A percentile compares a stretch with the other conserved stretches of the same genome.
phyloP scores from a whole-genome alignment of 2,329 filamentous ascomycete genomes.

The Emmonsia crescens region DNA sequence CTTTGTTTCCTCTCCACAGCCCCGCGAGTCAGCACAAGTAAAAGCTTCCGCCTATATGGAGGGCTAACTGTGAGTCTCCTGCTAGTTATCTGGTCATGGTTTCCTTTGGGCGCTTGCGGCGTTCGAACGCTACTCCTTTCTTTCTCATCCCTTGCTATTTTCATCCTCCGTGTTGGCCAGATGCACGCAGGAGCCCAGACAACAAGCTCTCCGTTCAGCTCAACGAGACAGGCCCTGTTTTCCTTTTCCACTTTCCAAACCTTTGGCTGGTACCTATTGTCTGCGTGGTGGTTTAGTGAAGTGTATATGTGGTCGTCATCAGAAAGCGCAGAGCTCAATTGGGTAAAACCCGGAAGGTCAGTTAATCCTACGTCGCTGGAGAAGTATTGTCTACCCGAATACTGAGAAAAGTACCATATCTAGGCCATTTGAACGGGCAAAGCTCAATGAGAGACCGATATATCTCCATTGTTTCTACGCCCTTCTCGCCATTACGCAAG shows the following conservation, averaged over 20 bases:
- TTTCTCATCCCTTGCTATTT: conserved; percentile 62
- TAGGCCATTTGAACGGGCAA: conserved; percentile 53
- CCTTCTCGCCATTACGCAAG: conserved; percentile 59
- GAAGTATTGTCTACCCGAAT: not conserved
- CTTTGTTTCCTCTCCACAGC: not conserved
- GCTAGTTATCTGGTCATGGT: conserved; percentile 73
- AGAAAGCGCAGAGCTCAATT: conserved; percentile 51
- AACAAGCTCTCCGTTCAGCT: conserved; percentile 56
- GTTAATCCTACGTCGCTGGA: conserved; percentile 23
- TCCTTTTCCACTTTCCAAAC: conserved; percentile 57
- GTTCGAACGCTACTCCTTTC: conserved; percentile 67
- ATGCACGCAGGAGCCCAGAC: conserved; percentile 66
- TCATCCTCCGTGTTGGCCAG: conserved; percentile 76
- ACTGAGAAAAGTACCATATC: not conserved
- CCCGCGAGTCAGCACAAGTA: not conserved
- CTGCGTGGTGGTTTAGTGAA: conserved; percentile 68
- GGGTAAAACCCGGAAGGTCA: conserved; percentile 59
- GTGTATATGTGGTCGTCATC: conserved; percentile 66
- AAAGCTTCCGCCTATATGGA: not conserved
- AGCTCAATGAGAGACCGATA: conserved; percentile 76
- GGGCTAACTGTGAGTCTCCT: conserved; percentile 3
- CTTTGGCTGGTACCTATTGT: conserved; percentile 63
- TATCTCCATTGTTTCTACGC: conserved; percentile 64
- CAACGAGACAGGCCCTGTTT: conserved; percentile 48
- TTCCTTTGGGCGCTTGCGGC: conserved; percentile 66